Base-by-base conservation (phyloP, 805 yeast genomes). In the Cyberlindnera nakhonratchasimensis region DNA sequence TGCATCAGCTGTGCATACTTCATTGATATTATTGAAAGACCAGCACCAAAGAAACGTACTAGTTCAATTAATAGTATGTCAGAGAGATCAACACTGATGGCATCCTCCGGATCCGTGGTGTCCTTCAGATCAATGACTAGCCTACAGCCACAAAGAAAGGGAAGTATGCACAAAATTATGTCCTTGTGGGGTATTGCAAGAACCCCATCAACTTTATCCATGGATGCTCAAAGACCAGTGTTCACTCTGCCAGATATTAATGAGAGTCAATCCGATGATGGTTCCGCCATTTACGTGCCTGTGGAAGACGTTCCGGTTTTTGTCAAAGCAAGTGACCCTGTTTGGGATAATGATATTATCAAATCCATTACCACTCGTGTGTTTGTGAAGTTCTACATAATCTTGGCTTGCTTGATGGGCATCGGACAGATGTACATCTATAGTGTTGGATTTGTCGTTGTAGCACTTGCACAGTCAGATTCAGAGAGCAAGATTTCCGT, bases 371-470 rank as follows among this genome's bases (percentile, higher is more conserved):
- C 29, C 7, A 46, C 54, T 9, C 40, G 58, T 19, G 28, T 63
- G 2, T 84, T 79, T 44, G 47, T 80, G 16, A 62, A 71, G 8
- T 82, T 78, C 49, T 80, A 70, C 50, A 34, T 77, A 6, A 67
- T 79, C n/a, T 65, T 82, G 19, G 77, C 85, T 0, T 59, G 75
- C 5, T 62, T 77, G 33, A 75, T 81, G 55, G 82, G 86, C 1
- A 66, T 79, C 32, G 86, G 89, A 4, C 90, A 83, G 57, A 74
- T 77, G 60, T 85, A 83, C 55, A 83, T 85, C 21, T 85, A 72
- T 54, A 74, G 85, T 3, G 80, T 85, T 26, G 95, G 95, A 0
- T 84, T 79, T 53, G 71, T 85, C n/a, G 84, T 82, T 9, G 72
- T 66, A 38, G 71, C 75, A 0, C 73, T 71, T 47, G 60, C 64